These are phyloP conservation scores for Botryobasidium botryosum DNA, from an alignment of 768 basidiomycete genomes.

Conservation along the genomic window DNA sequence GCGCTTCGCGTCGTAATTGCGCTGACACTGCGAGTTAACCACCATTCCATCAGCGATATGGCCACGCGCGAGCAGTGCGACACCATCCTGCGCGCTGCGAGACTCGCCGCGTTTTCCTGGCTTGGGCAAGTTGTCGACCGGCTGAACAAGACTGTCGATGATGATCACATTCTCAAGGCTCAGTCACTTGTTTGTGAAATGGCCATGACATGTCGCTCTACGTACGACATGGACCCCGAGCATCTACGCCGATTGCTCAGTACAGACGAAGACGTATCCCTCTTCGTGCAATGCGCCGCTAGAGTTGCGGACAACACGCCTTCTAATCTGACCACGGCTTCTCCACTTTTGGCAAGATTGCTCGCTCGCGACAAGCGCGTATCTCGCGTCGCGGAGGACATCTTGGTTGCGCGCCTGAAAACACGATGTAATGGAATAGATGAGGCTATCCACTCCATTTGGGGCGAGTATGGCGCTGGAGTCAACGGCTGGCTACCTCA, in stretches of 20 bases:
- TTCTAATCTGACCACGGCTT: not conserved
- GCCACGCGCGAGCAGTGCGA: no score
- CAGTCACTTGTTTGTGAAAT: no score
- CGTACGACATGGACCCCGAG: not conserved
- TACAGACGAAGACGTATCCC: not conserved
- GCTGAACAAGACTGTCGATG: no score
- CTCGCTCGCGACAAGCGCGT: not conserved
- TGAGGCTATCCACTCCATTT: not conserved
- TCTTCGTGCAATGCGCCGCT: not conserved
- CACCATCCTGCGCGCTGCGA: no score
- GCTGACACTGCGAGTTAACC: no score
- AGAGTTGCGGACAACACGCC: not conserved
- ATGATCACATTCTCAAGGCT: no score
- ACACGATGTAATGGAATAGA: not conserved
- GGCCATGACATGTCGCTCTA: no score
- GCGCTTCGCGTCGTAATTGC: no score
- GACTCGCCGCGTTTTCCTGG: no score
- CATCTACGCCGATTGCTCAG: not conserved
- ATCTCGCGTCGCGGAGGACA: not conserved
- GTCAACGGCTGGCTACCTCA: not conserved
- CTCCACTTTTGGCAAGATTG: not conserved
- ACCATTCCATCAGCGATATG: no score
- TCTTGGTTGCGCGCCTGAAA: not conserved
- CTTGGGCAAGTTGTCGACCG: no score
- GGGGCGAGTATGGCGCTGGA: not conserved